A percentile compares a stretch with the other conserved stretches of the same genome.
Conservation (phyloP, 1,284 basidiomycete species). For the Trametes versicolor region DNA sequence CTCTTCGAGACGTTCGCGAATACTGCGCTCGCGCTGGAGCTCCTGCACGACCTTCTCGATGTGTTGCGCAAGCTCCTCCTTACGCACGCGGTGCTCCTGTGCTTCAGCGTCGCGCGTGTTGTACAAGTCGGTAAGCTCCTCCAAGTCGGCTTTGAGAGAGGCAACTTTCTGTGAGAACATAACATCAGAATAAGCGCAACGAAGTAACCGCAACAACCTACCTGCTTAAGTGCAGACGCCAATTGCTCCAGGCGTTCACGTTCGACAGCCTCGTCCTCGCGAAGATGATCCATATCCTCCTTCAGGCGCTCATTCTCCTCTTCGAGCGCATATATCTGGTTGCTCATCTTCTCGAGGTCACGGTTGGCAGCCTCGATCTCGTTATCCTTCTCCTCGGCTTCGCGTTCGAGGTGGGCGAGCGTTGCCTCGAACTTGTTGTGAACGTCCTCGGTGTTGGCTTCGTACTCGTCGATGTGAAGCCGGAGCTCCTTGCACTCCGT, state of each 20-base stretch:
- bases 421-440: constrained; percentile 79
- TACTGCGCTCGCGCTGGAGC: constrained; percentile 64
- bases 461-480: constrained; percentile 75
- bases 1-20: constrained; percentile 63
- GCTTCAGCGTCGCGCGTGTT: constrained; percentile 69
- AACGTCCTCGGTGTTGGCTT: constrained; percentile 73
- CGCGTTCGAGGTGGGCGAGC: constrained; percentile 75
- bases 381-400: constrained; percentile 75
- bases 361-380: constrained; percentile 75
- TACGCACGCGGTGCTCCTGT: constrained; percentile 66
- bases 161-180: constrained; percentile 67
- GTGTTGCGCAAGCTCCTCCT: constrained; percentile 81
- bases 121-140: constrained; percentile 68
- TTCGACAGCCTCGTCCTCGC: constrained; percentile 75
- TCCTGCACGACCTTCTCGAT: constrained; percentile 79
- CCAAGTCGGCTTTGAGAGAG: constrained; percentile 66
- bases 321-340: constrained; percentile 68
- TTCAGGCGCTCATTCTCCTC: constrained; percentile 63
- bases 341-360: constrained; percentile 79
- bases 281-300: constrained; percentile 60
- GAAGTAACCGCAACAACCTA: constrained; percentile 36
- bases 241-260: constrained; percentile 79
- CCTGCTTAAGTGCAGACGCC: constrained; percentile 82
- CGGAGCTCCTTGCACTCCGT: constrained; percentile 78
- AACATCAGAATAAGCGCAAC: not conserved